Evolutionary conservation across 352 stramenopile species (phyloP).

Genomic region (Elongisporangium anandrum): DNA sequence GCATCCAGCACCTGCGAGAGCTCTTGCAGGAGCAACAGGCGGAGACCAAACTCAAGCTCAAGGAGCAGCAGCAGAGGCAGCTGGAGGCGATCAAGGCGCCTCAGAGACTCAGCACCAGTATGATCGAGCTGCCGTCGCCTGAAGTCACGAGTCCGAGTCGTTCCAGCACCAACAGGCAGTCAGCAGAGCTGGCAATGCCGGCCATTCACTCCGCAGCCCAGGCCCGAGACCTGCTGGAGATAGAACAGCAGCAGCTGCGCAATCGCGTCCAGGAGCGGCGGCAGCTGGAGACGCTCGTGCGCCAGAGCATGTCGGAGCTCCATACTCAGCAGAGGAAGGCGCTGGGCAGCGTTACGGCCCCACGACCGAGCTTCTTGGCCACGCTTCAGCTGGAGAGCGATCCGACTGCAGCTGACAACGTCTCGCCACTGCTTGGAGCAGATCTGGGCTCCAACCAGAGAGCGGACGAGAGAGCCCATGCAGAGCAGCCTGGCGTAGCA

Average conservation of each 20-base stretch:
- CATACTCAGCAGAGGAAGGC: constrained; percentile 16
- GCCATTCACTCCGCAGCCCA: background rate
- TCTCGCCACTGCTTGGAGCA: background rate
- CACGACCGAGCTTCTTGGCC: constrained; percentile 22
- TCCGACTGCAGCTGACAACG: background rate
- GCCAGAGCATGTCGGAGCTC: constrained; percentile 14
- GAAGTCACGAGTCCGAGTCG: background rate
- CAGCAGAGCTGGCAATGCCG: background rate
- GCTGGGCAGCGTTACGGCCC: constrained; percentile 5
- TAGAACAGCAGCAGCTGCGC: constrained; percentile 5
- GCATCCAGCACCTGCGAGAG: constrained; percentile 17
- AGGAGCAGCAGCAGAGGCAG: constrained; percentile 4
- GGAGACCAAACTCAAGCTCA: constrained; percentile 18
- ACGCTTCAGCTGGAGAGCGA: constrained; percentile 20
- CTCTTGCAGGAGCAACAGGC: constrained; percentile 24
- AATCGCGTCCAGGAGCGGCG: constrained; percentile 12
- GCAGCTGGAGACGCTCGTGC: constrained; percentile 6
- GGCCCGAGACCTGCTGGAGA: background rate
- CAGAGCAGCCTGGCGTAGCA: background rate
- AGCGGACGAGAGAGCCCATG: background rate
- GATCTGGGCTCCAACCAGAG: background rate
- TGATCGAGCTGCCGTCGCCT: background rate
- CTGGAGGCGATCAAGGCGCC: background rate
- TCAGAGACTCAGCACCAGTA: background rate
- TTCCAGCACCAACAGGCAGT: background rate